These are phyloP conservation scores for Scortechinia acanthostroma DNA, from an alignment of 2,329 filamentous ascomycete species.

Conservation along the genomic window DNA sequence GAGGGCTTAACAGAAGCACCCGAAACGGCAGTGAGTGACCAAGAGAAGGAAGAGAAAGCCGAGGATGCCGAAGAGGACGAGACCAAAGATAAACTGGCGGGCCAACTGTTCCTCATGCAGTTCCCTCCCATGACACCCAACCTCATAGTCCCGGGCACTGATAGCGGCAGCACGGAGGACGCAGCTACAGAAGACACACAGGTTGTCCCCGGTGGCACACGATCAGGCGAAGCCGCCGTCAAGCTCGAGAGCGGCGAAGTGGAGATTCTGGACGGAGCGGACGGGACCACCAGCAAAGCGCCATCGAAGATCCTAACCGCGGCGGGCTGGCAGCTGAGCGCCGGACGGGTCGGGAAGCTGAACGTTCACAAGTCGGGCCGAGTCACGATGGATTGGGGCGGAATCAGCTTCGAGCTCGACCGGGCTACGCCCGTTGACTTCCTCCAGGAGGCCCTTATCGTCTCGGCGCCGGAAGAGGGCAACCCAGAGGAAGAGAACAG, in stretches of 20 bases:
- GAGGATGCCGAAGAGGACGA: constrained; percentile 8
- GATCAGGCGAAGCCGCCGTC: not conserved
- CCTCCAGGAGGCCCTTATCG: constrained; percentile 47
- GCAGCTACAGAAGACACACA: not conserved
- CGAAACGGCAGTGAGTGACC: not conserved
- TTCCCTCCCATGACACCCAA: constrained; percentile 56
- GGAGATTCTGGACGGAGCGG: not conserved
- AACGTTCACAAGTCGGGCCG: constrained; percentile 53
- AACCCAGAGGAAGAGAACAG: constrained; percentile 11
- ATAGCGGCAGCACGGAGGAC: constrained; percentile 9
- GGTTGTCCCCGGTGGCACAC: not conserved
- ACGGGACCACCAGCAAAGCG: constrained; percentile 5
- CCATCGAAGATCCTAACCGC: constrained; percentile 22
- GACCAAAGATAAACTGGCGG: constrained; percentile 30
- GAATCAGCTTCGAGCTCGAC: constrained; percentile 46
- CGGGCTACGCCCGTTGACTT: constrained; percentile 47
- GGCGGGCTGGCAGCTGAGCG: constrained; percentile 29
- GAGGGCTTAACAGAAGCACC: not conserved
- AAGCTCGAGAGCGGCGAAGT: not conserved
- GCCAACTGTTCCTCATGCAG: constrained; percentile 56
- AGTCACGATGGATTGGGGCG: constrained; percentile 56
- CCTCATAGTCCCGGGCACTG: constrained; percentile 29
- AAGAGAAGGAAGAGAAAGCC: not conserved
- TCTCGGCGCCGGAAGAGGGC: constrained; percentile 10
- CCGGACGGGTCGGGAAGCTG: constrained; percentile 51